These are phyloP conservation scores for Exidia glandulosa DNA, from an alignment of 768 basidiomycete genomes.

Conservation along the genomic window DNA sequence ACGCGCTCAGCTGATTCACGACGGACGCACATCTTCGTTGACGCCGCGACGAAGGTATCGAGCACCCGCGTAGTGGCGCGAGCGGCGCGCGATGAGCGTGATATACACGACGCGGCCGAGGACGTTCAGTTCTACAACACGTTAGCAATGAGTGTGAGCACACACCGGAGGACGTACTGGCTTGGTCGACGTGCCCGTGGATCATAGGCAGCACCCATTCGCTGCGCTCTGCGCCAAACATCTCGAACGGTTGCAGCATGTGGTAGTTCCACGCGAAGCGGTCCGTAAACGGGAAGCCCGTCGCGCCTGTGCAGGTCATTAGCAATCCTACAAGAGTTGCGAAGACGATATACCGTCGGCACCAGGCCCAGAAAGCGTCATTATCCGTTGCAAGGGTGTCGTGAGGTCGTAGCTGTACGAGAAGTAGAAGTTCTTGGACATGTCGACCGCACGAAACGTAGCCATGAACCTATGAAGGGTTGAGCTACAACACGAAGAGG, in stretches of 20 bases:
- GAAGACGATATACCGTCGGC: conserved; percentile 10
- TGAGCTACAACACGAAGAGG: neutral
- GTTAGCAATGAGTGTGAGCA: neutral
- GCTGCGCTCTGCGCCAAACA: conserved; percentile 49
- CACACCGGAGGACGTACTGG: conserved; percentile 47
- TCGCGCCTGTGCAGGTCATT: conserved; percentile 14
- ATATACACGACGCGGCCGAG: conserved; percentile 85
- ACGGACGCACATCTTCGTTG: conserved; percentile 63
- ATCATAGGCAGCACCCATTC: conserved; percentile 87
- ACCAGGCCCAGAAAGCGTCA: conserved; percentile 44
- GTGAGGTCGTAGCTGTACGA: conserved; percentile 98
- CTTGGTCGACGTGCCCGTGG: conserved; percentile 96
- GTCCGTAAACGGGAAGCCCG: conserved; percentile 63
- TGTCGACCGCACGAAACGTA: conserved; percentile 91
- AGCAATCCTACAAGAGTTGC: neutral
- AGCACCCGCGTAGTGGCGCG: conserved; percentile 91
- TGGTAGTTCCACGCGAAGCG: conserved; percentile 94
- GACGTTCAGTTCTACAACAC: conserved; percentile 79
- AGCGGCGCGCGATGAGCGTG: conserved; percentile 88
- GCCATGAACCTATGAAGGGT: conserved; percentile 47
- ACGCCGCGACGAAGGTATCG: conserved; percentile 90
- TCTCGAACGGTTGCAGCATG: conserved; percentile 48
- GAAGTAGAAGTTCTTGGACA: conserved; percentile 99
- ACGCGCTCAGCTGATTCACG: no score
- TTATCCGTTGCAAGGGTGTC: conserved; percentile 88